Percentiles rank a stretch among this genome's conserved stretches.
Conservation (phyloP, 192 early-diverging fungal genomes). For the Pecoramyces ruminantium region DNA sequence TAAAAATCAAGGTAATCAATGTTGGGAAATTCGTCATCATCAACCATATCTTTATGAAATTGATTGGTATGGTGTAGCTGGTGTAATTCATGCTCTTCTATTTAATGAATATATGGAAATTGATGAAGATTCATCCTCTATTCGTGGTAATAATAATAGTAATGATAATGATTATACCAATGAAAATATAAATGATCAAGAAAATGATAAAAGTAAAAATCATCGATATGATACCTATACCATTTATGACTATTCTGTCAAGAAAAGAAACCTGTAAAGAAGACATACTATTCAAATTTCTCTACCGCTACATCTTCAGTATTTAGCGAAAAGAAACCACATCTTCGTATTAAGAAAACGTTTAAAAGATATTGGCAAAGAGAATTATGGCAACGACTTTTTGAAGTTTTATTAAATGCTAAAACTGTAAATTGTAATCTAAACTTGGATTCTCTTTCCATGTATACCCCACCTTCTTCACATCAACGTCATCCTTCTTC, state of each 20-base stretch:
- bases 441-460: too few relatives aligned
- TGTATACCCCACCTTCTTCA: too few relatives aligned
- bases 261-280: neutral
- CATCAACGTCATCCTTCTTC: neutral
- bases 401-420: constrained; percentile 28
- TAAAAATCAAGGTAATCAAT: constrained; percentile 11
- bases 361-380: constrained; percentile 22
- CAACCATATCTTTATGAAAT: constrained; percentile 20
- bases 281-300: neutral
- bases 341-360: constrained; percentile 1
- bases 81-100: constrained; percentile 20
- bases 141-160: too few relatives aligned
- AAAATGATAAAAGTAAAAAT: constrained; percentile 1
- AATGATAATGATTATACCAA: constrained; percentile 4
- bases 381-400: constrained; percentile 20
- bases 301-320: neutral
- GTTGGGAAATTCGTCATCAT: constrained; percentile 26
- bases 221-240: neutral
- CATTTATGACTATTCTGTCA: neutral
- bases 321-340: neutral
- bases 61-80: constrained; percentile 34
- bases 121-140: neutral
- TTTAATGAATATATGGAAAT: constrained; percentile 32
- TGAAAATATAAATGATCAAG: constrained; percentile 15
- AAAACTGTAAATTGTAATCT: neutral